Base-by-base conservation (phyloP, 345 rosid genomes). In the Isatis tinctoria region DNA sequence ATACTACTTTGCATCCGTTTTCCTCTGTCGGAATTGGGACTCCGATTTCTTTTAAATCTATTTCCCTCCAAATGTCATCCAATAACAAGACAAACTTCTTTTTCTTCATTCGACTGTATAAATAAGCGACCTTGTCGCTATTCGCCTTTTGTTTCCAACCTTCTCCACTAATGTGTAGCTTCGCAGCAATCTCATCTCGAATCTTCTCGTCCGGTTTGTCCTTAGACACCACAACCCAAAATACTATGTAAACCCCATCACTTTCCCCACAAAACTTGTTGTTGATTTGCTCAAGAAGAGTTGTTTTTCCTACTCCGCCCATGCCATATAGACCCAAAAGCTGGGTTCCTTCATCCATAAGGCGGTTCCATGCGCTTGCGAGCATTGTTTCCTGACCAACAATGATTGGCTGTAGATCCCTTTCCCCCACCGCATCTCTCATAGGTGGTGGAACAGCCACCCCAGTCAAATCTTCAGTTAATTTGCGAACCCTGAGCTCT, bases 281-380 rank as follows among this genome's bases (percentile, higher is more conserved):
- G 33, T 71, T 65, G 62, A 80, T 71, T 11, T 60, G 67, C 2
- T 28, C 30, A 12, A 75, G 74, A 24, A 75, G 70, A 24, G 82
- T 79, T 16, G 79, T 65, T 44, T 75, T 79, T 9, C 82, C 82
- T 14, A 74, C 82, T 14, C 78, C 72, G 0, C 74, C 74, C 65
- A 67, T 44, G 10, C 79, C 82, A n/a, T 43, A 66, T 0, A 80
- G 44, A 8, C 83, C 83, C 12, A 80, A 18, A 1, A 47, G 44
- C n/a, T 48, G 14, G 0, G 61, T 57, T 2, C 5, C 54, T 27
- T 32, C 32, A 17, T 60, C 36, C 5, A 10, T 20, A 4, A 67
- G 47, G 10, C n/a, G 32, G 14, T 43, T 53, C 83, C 74, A 80
- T 0, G 58, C 78, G 44, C 40, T 53, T 10, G 66, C 40, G 0